phyloP scores from a whole-genome alignment of 331 rosid genomes.

The Malus hybrid region DNA sequence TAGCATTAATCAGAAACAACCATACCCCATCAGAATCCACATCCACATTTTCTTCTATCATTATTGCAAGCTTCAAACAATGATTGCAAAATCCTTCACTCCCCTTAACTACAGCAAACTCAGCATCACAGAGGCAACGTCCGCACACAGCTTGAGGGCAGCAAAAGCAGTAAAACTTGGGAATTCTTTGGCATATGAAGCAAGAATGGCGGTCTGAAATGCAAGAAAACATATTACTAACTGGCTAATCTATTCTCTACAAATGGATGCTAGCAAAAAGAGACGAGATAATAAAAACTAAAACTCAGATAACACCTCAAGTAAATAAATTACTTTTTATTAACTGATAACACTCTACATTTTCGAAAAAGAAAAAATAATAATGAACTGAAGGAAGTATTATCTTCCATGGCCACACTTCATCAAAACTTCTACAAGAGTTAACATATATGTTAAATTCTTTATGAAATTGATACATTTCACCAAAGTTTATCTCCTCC shows the following conservation, averaged over 20 bases:
- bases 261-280: neutral
- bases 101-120: slow-evolving; percentile 33
- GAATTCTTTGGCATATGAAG: slow-evolving; percentile 36
- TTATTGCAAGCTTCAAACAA: slow-evolving; percentile 50
- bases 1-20: slow-evolving; percentile 9
- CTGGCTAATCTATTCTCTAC: neutral
- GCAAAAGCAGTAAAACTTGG: slow-evolving; percentile 66
- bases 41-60: slow-evolving; percentile 43
- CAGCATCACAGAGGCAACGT: slow-evolving; percentile 33
- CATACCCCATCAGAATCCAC: slow-evolving; percentile 73
- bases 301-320: neutral
- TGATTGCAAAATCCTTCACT: slow-evolving; percentile 49
- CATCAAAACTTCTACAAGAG: neutral
- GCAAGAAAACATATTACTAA: neutral
- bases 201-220: slow-evolving; percentile 63
- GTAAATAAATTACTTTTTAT: neutral
- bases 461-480: neutral
- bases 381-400: neutral
- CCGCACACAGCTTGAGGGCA: slow-evolving; percentile 71
- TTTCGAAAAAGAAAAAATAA: neutral
- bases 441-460: neutral
- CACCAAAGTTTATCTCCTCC: neutral
- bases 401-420: neutral
- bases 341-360: neutral
- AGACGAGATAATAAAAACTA: neutral